Evolutionary conservation across 495 filamentous ascomycete genomes (phyloP).

Genomic region (Parachaetomium inaequale): DNA sequence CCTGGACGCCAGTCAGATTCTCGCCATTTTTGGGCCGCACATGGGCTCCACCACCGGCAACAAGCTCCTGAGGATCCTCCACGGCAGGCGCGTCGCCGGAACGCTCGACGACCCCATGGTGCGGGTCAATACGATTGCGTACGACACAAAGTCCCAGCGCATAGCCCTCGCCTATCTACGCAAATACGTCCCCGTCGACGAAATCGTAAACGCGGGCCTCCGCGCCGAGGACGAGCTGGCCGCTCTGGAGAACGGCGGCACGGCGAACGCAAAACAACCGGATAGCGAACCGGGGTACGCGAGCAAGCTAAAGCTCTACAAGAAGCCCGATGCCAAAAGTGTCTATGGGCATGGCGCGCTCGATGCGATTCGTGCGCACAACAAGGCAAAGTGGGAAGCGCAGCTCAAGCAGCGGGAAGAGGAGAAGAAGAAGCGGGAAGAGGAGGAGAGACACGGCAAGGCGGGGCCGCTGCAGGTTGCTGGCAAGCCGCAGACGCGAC

Average conservation of each 20-base stretch:
- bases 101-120: conserved; percentile 59
- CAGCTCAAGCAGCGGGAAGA: conserved; percentile 49
- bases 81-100: conserved; percentile 70
- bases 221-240: conserved; percentile 56
- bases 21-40: conserved; percentile 57
- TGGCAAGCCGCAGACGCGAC: conserved; percentile 23
- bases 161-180: conserved; percentile 67
- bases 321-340: conserved; percentile 20
- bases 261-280: conserved; percentile 38
- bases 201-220: conserved; percentile 57
- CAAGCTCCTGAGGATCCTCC: conserved; percentile 61
- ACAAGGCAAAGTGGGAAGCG: conserved; percentile 43
- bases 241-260: conserved; percentile 50
- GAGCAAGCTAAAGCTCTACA: conserved; percentile 23
- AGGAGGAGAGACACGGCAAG: conserved; percentile 47
- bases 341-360: conserved; percentile 48
- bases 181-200: conserved; percentile 64
- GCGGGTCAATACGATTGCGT: conserved; percentile 31
- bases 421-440: conserved; percentile 46
- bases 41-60: conserved; percentile 56
- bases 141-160: conserved; percentile 33
- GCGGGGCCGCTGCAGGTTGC: conserved; percentile 50
- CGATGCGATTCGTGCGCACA: conserved; percentile 47
- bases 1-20: conserved; percentile 54
- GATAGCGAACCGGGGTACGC: conserved; percentile 40